Base-by-base conservation (phyloP, 305 asterid genomes). In the Fraxinus sp. region DNA sequence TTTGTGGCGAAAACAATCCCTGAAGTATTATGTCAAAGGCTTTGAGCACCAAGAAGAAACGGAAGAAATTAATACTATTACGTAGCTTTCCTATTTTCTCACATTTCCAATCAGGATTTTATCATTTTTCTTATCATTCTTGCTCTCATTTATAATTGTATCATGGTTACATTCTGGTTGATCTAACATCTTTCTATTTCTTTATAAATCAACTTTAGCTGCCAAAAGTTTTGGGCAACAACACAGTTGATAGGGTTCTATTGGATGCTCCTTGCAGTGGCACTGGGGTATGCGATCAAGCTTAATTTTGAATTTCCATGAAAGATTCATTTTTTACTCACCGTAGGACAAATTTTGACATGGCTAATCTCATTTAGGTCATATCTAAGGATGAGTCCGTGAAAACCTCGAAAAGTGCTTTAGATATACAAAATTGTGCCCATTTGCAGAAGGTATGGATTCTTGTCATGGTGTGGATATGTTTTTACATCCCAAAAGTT, bases 231-330 rank as follows among this genome's bases (percentile, higher is more conserved):
- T 82, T 96, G 86, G 98, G 99, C 41, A 89, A 79, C 90, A 92
- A 90, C 89, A 83, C 96, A 14, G 91, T 86, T 20, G 97, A 96
- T 88, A 94, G 98, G 88, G 94, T 94, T 86, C 88, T 96, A 80
- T 84, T 96, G 91, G 99, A 96, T 92, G 99, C 99, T 74, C 98
- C 99, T 81, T 96, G 99, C 91, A 94, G 97, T 87, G 99, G 99
- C 83, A 96, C 99, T 75, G 98, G 99, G 91, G 98, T 96, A 94
- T 22, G 89, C 36, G 49, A 41, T 85, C 79, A 22, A 62, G 39
- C 77, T 83, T 80, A 73, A 70, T 82, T 43, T 35, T 28, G 68
- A 30, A 33, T n/a, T 77, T 79, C 32, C 87, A 62, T 77, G 14
- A 43, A 68, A 70, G 75, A 59, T 68, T 86, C 20, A 52, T 6